Evolutionary conservation across 1,284 basidiomycete species (phyloP).

Genomic region (Tilletia indica): DNA sequence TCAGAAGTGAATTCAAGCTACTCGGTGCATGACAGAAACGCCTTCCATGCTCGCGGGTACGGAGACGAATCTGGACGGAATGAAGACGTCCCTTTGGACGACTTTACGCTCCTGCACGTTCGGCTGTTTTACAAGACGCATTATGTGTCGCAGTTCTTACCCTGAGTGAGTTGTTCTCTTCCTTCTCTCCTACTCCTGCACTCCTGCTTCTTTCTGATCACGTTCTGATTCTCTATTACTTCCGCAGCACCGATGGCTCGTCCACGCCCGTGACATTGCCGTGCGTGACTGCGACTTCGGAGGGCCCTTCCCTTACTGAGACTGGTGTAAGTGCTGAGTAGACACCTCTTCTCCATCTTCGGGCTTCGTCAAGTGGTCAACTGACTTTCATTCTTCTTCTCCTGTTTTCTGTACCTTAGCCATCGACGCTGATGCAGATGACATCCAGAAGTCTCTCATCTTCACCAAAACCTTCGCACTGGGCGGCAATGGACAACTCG

Average conservation of each 20-base stretch:
- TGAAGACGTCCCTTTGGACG: neutral
- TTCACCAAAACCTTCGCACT: neutral
- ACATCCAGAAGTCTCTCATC: neutral
- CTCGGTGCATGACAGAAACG: neutral
- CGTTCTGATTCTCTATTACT: too few species aligned
- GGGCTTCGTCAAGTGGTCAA: neutral
- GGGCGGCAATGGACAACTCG: neutral
- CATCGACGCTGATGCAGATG: slow-evolving; percentile 5
- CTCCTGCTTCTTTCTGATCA: too few species aligned
- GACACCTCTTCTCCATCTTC: neutral
- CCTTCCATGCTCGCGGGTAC: neutral
- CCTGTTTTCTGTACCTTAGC: neutral
- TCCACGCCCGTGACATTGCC: neutral
- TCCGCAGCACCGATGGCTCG: neutral
- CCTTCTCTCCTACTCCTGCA: too few species aligned
- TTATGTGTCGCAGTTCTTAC: neutral
- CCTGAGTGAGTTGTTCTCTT: neutral
- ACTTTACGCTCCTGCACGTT: neutral
- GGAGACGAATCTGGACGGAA: neutral
- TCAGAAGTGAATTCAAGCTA: neutral
- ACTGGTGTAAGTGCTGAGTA: slow-evolving; percentile 13
- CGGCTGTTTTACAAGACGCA: slow-evolving; percentile 3
- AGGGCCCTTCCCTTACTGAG: slow-evolving; percentile 1
- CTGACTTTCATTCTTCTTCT: neutral
- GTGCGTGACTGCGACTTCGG: neutral